Evolutionary conservation across 805 yeast species (phyloP), one percentile per base, ranked within the genome.

Genomic region (Metschnikowia picachoensis): DNA sequence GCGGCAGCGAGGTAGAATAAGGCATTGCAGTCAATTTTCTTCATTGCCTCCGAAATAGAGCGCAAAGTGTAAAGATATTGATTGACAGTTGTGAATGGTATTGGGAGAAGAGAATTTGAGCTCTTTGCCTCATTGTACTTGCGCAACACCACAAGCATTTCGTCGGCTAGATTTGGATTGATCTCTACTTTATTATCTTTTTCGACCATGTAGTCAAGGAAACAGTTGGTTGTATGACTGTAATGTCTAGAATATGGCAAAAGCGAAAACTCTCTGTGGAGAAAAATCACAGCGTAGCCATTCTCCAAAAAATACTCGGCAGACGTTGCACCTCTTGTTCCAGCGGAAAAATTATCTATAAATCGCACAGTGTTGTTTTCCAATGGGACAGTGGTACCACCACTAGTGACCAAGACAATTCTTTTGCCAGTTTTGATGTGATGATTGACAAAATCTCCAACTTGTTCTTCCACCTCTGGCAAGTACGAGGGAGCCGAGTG

Each of bases 351-450:
- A 61, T 94, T 94, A 66, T 94, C 99, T 59, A 94, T 90, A 66
- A 94, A 94, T 43, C 99, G 70, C 7, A 94, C 99, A 0, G 99
- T 94, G 61, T 94, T 94, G 66, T 90, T 91, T 60, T 94, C 99
- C 53, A 94, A 71, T 0, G 99, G 99, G 0, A 94, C 99, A 0
- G 97, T 92, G 0, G 99, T 94, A 17, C 99, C 99, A 20, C 99
- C 99, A 8, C 92, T 82, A 0, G 99, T 94, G 3, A 92, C 95
- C 37, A 92, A 68, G 0, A 82, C 98, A 12, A 92, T 78, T 39
- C 75, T 79, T 43, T 74, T 71, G 4, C 70, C 66, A 3, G 74
- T 59, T 12, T 62, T 52, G 20, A 41, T 33, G 58, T 89, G 95
- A 47, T 57, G 66, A 17, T 74, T 64, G 37, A 91, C 76, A 62